Conservation (phyloP, 352 stramenopile species). For the Pythium apleroticum region DNA sequence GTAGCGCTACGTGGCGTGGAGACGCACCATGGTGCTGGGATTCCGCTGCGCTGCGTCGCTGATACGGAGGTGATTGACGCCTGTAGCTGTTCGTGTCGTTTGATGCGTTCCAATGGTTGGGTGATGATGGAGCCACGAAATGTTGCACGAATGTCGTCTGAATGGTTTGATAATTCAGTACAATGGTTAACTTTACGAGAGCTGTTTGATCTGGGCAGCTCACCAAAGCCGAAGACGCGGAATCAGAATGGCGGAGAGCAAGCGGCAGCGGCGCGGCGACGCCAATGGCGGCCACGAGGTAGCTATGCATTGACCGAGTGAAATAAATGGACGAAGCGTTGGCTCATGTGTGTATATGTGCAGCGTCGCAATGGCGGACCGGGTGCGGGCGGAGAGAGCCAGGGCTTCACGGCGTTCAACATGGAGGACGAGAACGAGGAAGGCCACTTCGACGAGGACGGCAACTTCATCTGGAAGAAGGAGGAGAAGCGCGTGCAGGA, state of each 20-base stretch:
- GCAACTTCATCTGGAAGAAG: slow-evolving; percentile 83
- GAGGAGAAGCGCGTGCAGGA: slow-evolving; percentile 77
- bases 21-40: slow-evolving; percentile 20
- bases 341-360: slow-evolving; percentile 1
- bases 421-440: slow-evolving; percentile 87
- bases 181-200: slow-evolving; percentile 20
- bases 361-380: slow-evolving; percentile 4
- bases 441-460: slow-evolving; percentile 76
- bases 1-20: background rate
- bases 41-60: background rate
- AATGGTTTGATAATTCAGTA: slow-evolving; percentile 12
- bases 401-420: slow-evolving; percentile 75
- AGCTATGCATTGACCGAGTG: background rate
- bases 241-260: slow-evolving; percentile 21
- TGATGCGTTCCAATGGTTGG: slow-evolving; percentile 28
- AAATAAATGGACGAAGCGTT: background rate
- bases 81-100: slow-evolving; percentile 18
- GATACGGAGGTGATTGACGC: background rate
- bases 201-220: background rate
- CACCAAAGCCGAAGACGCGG: background rate
- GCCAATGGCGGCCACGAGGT: background rate
- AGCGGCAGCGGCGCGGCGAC: slow-evolving; percentile 26
- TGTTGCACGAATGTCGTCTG: slow-evolving; percentile 23
- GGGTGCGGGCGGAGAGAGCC: slow-evolving; percentile 14
- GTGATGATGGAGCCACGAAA: slow-evolving; percentile 5